Evolutionary conservation across 768 basidiomycete species (phyloP).

Genomic region (Paxillus ammoniavirescens): DNA sequence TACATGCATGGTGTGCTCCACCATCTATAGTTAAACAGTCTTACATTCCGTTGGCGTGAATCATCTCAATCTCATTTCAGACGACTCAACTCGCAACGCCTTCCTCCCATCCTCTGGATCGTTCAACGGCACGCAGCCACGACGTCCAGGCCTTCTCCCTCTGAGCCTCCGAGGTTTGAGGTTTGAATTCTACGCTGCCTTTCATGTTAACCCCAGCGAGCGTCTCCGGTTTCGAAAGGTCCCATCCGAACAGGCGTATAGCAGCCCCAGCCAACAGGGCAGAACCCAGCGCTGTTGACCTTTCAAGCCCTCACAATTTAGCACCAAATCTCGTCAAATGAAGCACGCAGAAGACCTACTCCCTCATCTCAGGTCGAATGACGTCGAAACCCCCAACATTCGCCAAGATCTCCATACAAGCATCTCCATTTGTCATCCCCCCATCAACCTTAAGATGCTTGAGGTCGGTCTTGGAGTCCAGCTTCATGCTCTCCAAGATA

Average conservation of each 20-base stretch:
- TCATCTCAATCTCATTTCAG: neutral
- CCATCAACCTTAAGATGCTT: conserved; percentile 94
- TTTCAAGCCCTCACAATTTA: conserved; percentile 25
- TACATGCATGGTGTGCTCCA: neutral
- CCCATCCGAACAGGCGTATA: conserved; percentile 88
- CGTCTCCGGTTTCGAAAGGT: conserved; percentile 79
- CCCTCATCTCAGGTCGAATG: conserved; percentile 93
- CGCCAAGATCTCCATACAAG: conserved; percentile 83
- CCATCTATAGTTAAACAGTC: neutral
- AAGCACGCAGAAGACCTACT: conserved; percentile 50
- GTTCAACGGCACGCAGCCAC: conserved; percentile 89
- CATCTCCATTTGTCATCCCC: conserved; percentile 95
- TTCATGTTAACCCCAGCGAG: conserved; percentile 84
- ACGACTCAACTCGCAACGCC: conserved; percentile 33
- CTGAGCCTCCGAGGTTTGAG: conserved; percentile 49
- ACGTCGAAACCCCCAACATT: conserved; percentile 92
- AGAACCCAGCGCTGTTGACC: conserved; percentile 93
- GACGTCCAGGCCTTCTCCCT: conserved; percentile 67
- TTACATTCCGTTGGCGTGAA: neutral
- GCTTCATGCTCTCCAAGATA: conserved; percentile 92
- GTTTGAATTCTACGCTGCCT: conserved; percentile 69
- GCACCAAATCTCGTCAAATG: neutral
- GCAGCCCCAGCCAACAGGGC: conserved; percentile 92
- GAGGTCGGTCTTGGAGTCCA: conserved; percentile 79
- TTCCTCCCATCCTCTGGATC: conserved; percentile 81